These are phyloP conservation scores for Kwoniella mangroviensis DNA, from an alignment of 768 basidiomycete species.

Conservation along the genomic window DNA sequence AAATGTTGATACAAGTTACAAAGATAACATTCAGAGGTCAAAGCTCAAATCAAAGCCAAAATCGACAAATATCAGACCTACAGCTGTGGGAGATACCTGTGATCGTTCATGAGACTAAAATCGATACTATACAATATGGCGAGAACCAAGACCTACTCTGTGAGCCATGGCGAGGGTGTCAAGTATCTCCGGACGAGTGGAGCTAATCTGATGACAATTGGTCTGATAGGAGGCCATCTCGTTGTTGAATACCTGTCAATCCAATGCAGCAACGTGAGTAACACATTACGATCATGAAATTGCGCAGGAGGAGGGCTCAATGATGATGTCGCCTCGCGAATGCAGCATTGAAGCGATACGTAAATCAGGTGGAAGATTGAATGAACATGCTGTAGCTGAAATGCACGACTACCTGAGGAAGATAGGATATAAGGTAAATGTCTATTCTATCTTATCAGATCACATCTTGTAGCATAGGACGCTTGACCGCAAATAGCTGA, in stretches of 20 bases:
- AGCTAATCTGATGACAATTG: neutral
- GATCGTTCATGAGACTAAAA: constrained; percentile 11
- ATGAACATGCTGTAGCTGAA: constrained; percentile 74
- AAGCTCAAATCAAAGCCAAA: neutral
- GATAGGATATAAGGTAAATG: constrained; percentile 80
- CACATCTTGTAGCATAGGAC: neutral
- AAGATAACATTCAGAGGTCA: neutral
- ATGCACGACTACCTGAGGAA: constrained; percentile 86
- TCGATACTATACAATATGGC: constrained; percentile 32
- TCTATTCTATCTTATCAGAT: neutral
- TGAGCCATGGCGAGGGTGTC: constrained; percentile 3
- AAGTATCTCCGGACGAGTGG: no score
- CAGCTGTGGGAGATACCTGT: no score
- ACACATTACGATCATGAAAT: no score
- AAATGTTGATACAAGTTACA: neutral
- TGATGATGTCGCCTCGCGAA: neutral
- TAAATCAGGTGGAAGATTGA: constrained; percentile 69
- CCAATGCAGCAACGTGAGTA: constrained; percentile 80
- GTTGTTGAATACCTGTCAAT: constrained; percentile 65
- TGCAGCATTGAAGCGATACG: constrained; percentile 72
- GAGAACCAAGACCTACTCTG: constrained; percentile 38
- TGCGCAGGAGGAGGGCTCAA: no score
- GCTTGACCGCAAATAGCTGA: neutral
- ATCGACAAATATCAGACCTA: neutral
- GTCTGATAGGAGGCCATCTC: constrained; percentile 56